Conservation (phyloP, 176 grass and related monocot genomes). For the Elymus sibiricus region DNA sequence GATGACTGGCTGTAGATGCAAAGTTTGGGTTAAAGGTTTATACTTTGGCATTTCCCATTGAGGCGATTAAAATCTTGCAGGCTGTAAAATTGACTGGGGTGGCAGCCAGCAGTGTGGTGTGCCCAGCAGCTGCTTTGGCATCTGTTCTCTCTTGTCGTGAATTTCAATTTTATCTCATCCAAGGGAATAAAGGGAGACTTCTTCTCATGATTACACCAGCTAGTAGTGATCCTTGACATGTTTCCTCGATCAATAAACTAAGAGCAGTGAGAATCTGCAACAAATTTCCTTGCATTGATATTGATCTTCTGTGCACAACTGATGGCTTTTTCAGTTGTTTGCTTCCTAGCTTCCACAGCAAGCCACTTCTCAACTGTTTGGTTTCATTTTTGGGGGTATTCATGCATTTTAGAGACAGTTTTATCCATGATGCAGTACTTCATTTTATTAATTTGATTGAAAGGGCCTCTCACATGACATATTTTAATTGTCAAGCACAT, state of each 20-base stretch:
- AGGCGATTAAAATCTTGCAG: not conserved
- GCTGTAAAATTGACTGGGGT: not conserved
- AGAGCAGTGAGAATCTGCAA: not conserved
- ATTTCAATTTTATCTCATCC: not conserved
- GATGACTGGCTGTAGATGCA: not conserved
- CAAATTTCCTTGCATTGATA: not conserved
- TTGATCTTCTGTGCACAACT: constrained; percentile 3
- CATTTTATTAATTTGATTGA: not conserved
- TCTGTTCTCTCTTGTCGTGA: constrained; percentile 14
- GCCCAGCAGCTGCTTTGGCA: constrained; percentile 22
- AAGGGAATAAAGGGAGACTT: constrained; percentile 17
- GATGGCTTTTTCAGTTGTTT: not conserved
- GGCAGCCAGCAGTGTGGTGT: not conserved
- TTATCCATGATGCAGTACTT: not conserved
- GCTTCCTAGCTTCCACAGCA: constrained; percentile 18
- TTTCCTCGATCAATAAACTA: not conserved
- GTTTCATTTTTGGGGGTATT: not conserved
- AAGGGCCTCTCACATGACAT: not conserved
- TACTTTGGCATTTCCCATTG: not conserved
- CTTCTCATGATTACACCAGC: not conserved
- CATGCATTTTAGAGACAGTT: not conserved
- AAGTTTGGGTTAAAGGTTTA: not conserved
- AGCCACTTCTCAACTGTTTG: not conserved
- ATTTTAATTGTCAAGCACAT: not conserved
- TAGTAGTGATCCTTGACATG: not conserved